Base-by-base conservation (phyloP, 2,329 filamentous ascomycete species). In the Venturia aucupariae region DNA sequence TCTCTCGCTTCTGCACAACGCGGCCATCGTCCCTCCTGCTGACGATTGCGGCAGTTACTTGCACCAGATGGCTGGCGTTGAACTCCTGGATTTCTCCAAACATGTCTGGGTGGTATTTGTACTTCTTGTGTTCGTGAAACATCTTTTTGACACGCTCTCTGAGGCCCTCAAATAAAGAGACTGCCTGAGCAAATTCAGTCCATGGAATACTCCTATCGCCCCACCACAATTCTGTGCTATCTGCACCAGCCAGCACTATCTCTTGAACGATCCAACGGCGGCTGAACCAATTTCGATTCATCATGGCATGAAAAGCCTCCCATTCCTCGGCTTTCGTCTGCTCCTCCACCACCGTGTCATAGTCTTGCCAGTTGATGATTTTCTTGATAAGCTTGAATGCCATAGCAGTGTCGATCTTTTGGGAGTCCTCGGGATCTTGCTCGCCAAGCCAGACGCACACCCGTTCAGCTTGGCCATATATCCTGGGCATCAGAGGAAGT, bases 81-180 rank as follows among this genome's bases (percentile, higher is more conserved):
- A 77, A 69, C 3, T 68, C 67, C 1, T 72, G 72, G 2, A 78
- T 70, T 54, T 76, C 66, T 41, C 73, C 75, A 51, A 76, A 75
- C 64, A 67, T 75, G 2, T 67, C 66, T 0, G 72, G 73, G 0
- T 74, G 69, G 59, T 72, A 55, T 15, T 63, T 13, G 35, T 65
- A 71, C 5, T 67, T 60, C 17, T 65, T 62, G 44, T n/a, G 24
- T 4, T 48, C 44, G 44, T 48, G 44, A 11, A 24, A 48, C 44
- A 48, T 22, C 44, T 48, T 24, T 24, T 48, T 48, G 4, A 24
- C 44, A 6, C 44, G 44, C 6, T 48, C 44, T 48, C 44, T 24
- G 3, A 48, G n/a, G 10, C 44, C 44, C 22, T 48, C n/a, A 8
- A 48, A 48, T 11, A 24, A 13, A 6, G 44, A 24, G n/a, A 48